Base-by-base conservation (phyloP, 495 filamentous ascomycete genomes). In the Daldinia childiae region DNA sequence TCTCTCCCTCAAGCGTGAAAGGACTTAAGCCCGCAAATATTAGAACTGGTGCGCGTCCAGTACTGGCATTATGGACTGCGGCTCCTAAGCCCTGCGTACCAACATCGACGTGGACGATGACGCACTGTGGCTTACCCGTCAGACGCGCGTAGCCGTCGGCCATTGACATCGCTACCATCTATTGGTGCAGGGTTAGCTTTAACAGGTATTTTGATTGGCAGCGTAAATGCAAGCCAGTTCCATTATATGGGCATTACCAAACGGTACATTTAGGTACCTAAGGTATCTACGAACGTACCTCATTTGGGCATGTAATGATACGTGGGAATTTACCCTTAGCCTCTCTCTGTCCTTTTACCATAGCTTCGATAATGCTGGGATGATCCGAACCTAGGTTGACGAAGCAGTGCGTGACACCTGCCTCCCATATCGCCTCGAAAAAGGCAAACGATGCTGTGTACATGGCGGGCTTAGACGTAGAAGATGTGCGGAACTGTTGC, bases 81-180 rank as follows among this genome's bases (percentile, higher is more conserved):
- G 94, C 94, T 26, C 90, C 95, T 2, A 88, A 75, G 2, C 93
- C 94, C 79, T 98, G 95, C 0, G 95, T 98, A 39, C 95, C 95
- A 12, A 98, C 95, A 76, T 98, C 95, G 61, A 98, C 95, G 78
- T 98, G 95, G 3, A 98, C 91, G 66, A 98, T 95, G 3, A 98
- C 94, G 64, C 90, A 92, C 79, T 98, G 95, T 0, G 93, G 92
- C 67, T 93, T 89, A 58, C 89, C 87, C 19, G 93, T 97, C 6
- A 94, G 80, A 52, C 94, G 92, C 3, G 95, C 95, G 77, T 94
- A 97, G 67, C 94, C 95, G 77, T 98, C 94, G 19, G 95, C 95
- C 91, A 97, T 97, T 55, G 94, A 97, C 68, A 98, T 89, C 55
- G 95, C 95, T 4, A 98, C 95, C 95, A 98, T 98, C 92, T 97